A percentile compares a stretch with the other conserved stretches of the same genome.
Evolutionary conservation across 2,329 filamentous ascomycete species (phyloP).

Genomic region (Diplodia corticola): DNA sequence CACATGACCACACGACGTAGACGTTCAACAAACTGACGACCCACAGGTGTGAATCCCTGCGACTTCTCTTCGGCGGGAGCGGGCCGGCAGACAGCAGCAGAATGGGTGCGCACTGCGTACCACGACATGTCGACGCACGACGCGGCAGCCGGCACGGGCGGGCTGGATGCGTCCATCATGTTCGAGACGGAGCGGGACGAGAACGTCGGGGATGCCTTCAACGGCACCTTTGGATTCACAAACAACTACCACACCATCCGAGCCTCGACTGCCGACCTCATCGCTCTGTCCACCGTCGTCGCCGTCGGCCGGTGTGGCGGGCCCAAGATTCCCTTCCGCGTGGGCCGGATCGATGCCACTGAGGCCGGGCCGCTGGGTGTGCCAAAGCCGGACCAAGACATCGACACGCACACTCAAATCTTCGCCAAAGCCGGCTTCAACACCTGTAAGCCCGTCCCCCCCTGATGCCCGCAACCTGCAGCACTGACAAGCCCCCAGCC

Average conservation of each 20-base stretch:
- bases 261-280: constrained; percentile 5
- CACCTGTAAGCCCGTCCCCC: neutral
- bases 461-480: no score
- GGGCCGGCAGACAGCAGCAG: constrained; percentile 6
- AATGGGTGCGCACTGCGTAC: constrained; percentile 20
- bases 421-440: constrained; percentile 22
- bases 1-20: neutral
- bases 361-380: constrained; percentile 8
- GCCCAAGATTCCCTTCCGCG: neutral
- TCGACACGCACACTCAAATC: constrained; percentile 9
- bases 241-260: constrained; percentile 7
- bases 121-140: constrained; percentile 20
- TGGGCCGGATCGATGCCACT: constrained; percentile 11
- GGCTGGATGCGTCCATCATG: constrained; percentile 20
- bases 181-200: constrained; percentile 15
- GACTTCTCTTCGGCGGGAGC: neutral
- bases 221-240: constrained; percentile 8
- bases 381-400: constrained; percentile 13
- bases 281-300: constrained; percentile 6
- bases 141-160: neutral
- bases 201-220: constrained; percentile 19
- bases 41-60: constrained; percentile 1
- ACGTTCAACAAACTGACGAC: neutral
- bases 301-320: neutral
- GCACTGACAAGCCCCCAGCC: neutral